Conservation (phyloP, 495 filamentous ascomycete species). For the Talaromyces borbonicus region DNA sequence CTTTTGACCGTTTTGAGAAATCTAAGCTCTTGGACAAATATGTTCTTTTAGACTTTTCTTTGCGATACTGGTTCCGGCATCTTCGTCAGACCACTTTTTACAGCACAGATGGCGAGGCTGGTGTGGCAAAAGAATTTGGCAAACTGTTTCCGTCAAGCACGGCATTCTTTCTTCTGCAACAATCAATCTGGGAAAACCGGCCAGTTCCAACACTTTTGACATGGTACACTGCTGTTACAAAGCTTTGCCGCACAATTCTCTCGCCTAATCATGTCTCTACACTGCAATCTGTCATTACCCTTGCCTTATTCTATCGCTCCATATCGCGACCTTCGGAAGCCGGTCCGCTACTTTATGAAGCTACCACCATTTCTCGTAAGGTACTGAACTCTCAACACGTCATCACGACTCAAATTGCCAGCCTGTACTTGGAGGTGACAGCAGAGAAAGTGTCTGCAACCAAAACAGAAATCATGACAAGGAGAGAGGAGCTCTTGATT, state of each 20-base stretch:
- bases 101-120: conserved; percentile 16
- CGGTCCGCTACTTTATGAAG: conserved; percentile 14
- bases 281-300: conserved; percentile 20
- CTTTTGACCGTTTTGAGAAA: conserved; percentile 16
- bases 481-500: conserved; percentile 20
- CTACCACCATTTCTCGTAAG: conserved; percentile 17
- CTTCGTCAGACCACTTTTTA: conserved; percentile 18
- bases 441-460: conserved; percentile 17
- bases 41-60: conserved; percentile 26
- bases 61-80: conserved; percentile 29
- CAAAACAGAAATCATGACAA: conserved; percentile 26
- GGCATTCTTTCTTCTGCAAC: conserved; percentile 19
- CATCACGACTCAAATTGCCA: conserved; percentile 24
- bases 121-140: conserved; percentile 19
- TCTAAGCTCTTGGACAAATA: conserved; percentile 13
- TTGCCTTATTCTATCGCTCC: conserved; percentile 17
- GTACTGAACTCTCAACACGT: conserved; percentile 19
- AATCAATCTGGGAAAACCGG: conserved; percentile 22
- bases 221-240: conserved; percentile 19
- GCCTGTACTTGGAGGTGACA: conserved; percentile 24
- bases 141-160: conserved; percentile 20
- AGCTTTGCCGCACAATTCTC: conserved; percentile 19
- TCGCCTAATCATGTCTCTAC: conserved; percentile 15
- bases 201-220: conserved; percentile 18
- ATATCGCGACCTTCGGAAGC: conserved; percentile 10